These are phyloP conservation scores for Apostasia ramifera DNA, from an alignment of 106 monocot species.

Conservation along the genomic window DNA sequence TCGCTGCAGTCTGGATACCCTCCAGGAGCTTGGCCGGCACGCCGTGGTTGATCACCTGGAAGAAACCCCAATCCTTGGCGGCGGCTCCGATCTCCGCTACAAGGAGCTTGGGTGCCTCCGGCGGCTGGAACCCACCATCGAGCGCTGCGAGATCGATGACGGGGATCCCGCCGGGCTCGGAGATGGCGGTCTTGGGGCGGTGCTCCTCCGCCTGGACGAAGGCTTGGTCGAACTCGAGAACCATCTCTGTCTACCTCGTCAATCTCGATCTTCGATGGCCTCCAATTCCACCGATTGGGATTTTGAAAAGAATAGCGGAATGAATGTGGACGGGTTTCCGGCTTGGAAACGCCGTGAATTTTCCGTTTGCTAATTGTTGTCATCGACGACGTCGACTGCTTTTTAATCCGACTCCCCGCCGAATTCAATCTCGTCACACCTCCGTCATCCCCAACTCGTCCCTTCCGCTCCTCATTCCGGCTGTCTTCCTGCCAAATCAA, in stretches of 20 bases:
- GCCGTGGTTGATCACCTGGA: constrained; percentile 75
- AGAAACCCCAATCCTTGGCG: constrained; percentile 67
- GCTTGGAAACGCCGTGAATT: too few relatives aligned
- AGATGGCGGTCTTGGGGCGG: constrained; percentile 38
- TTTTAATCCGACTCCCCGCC: too few relatives aligned
- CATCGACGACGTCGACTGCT: too few relatives aligned
- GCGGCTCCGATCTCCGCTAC: constrained; percentile 36
- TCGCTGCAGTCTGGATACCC: constrained; percentile 18
- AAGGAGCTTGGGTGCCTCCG: constrained; percentile 11
- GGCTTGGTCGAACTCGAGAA: constrained; percentile 29
- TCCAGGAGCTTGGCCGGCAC: constrained; percentile 21
- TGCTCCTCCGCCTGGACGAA: constrained; percentile 66
- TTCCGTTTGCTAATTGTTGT: too few relatives aligned
- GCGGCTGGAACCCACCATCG: not conserved
- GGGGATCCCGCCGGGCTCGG: constrained; percentile 38
- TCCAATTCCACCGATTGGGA: not conserved
- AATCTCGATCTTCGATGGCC: not conserved
- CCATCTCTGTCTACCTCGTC: not conserved
- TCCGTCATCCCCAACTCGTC: too few relatives aligned
- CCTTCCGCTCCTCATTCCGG: too few relatives aligned
- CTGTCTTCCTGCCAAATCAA: too few relatives aligned
- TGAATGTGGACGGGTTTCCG: constrained; percentile 2
- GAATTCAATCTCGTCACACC: too few relatives aligned
- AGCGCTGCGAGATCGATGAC: constrained; percentile 37
- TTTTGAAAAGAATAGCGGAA: not conserved